Evolutionary conservation across 352 stramenopile genomes (phyloP).

Genomic region (Achlya hypogyna): DNA sequence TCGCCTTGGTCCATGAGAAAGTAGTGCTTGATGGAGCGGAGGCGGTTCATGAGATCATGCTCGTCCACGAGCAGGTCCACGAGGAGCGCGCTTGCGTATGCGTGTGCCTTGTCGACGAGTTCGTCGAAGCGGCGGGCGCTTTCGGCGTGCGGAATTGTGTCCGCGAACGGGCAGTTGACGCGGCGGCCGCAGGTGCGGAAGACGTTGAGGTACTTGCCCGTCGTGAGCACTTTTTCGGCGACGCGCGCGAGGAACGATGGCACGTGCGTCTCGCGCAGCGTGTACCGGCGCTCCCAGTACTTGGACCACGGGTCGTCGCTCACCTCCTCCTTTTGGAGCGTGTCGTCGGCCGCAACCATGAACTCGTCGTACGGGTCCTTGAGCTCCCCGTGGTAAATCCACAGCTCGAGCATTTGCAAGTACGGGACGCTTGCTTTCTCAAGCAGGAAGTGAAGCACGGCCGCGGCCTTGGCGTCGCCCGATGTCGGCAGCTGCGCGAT

Average conservation of each 20-base stretch:
- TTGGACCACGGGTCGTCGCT: slow-evolving; percentile 81
- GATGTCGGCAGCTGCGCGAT: slow-evolving; percentile 81
- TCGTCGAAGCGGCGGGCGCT: slow-evolving; percentile 73
- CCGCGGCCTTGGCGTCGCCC: slow-evolving; percentile 64
- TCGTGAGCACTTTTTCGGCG: slow-evolving; percentile 79
- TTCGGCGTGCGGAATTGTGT: slow-evolving; percentile 48
- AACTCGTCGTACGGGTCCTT: slow-evolving; percentile 89
- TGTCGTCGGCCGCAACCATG: slow-evolving; percentile 78
- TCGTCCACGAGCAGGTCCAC: slow-evolving; percentile 75
- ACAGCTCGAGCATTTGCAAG: slow-evolving; percentile 84
- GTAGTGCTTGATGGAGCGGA: slow-evolving; percentile 93
- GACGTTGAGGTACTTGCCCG: slow-evolving; percentile 90
- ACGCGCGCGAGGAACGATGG: slow-evolving; percentile 73
- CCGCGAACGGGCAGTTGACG: slow-evolving; percentile 72
- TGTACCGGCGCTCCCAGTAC: slow-evolving; percentile 86
- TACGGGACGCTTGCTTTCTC: slow-evolving; percentile 79
- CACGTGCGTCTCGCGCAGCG: slow-evolving; percentile 60
- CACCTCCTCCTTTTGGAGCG: slow-evolving; percentile 75
- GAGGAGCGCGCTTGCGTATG: slow-evolving; percentile 64
- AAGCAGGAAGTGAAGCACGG: slow-evolving; percentile 79
- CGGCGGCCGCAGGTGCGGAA: slow-evolving; percentile 71
- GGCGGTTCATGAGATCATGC: slow-evolving; percentile 62
- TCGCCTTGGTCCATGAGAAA: slow-evolving; percentile 98
- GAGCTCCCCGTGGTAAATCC: slow-evolving; percentile 86
- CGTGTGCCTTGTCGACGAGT: slow-evolving; percentile 75